These are phyloP conservation scores for Suillus subaureus DNA, from an alignment of 768 basidiomycete genomes.

Conservation along the genomic window DNA sequence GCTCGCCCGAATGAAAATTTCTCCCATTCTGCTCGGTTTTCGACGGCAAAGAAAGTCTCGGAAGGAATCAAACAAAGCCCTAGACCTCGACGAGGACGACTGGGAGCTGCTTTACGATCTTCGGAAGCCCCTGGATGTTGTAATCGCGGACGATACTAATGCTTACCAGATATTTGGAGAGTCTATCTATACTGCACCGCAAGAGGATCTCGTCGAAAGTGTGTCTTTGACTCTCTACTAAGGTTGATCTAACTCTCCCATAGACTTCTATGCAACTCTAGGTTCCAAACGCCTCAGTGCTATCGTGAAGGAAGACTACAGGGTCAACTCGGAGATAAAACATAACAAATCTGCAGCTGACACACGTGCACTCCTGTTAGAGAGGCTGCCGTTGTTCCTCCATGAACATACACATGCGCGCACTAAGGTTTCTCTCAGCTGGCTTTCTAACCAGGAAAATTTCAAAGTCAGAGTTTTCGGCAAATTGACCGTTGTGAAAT, in stretches of 20 bases:
- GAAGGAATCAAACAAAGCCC: slow-evolving; percentile 22
- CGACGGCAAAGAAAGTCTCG: slow-evolving; percentile 51
- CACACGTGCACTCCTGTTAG: slow-evolving; percentile 65
- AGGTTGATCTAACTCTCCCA: neutral
- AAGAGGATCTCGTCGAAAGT: slow-evolving; percentile 93
- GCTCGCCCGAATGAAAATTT: slow-evolving; percentile 63
- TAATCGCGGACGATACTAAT: slow-evolving; percentile 87
- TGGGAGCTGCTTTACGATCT: slow-evolving; percentile 77
- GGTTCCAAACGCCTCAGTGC: slow-evolving; percentile 75
- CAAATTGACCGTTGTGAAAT: slow-evolving; percentile 64
- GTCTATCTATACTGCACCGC: slow-evolving; percentile 74
- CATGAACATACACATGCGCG: slow-evolving; percentile 81
- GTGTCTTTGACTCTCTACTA: slow-evolving; percentile 6
- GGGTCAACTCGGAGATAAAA: slow-evolving; percentile 53
- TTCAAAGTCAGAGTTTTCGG: slow-evolving; percentile 72
- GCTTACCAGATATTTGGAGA: slow-evolving; percentile 79
- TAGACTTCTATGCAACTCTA: slow-evolving; percentile 75
- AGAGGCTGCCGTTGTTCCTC: slow-evolving; percentile 88
- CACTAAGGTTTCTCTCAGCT: slow-evolving; percentile 61
- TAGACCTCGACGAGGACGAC: slow-evolving; percentile 63
- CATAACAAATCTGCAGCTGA: slow-evolving; percentile 51
- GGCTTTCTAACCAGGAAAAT: slow-evolving; percentile 64
- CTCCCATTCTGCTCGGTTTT: slow-evolving; percentile 74
- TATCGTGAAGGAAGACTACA: slow-evolving; percentile 79
- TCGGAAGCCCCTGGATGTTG: slow-evolving; percentile 65